Conservation (phyloP, 148 eudicot genomes). For the Salicornia ramosissima region DNA sequence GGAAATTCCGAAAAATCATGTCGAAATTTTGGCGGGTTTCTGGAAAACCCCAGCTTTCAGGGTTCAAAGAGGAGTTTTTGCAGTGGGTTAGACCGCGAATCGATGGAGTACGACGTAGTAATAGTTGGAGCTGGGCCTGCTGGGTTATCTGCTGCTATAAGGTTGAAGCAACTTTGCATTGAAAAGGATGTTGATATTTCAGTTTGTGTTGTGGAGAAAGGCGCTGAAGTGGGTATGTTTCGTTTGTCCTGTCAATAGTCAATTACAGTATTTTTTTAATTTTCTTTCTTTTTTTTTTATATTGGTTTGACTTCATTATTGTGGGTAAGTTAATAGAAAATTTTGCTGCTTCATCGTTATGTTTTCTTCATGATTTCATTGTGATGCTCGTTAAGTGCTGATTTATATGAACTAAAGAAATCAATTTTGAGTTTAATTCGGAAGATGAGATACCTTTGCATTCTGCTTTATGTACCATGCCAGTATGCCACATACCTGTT, state of each 20-base stretch:
- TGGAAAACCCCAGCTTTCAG: conserved; percentile 12
- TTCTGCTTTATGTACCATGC: no score
- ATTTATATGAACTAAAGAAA: no score
- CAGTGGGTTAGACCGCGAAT: conserved; percentile 46
- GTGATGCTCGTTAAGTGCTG: no score
- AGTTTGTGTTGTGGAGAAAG: conserved; percentile 95
- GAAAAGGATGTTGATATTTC: conserved; percentile 69
- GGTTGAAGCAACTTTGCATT: conserved; percentile 65
- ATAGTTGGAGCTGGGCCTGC: conserved; percentile 97
- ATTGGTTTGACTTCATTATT: no score
- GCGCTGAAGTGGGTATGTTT: conserved; percentile 78
- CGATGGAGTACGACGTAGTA: conserved; percentile 73
- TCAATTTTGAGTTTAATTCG: no score
- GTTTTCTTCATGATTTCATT: no score
- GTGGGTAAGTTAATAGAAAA: no score
- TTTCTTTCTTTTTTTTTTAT: background rate
- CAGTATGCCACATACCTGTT: no score
- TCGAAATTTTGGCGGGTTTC: conserved; percentile 26
- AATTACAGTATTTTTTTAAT: no score
- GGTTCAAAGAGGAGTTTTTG: conserved; percentile 37
- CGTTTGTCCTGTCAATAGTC: no score
- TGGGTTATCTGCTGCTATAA: conserved; percentile 87
- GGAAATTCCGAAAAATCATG: background rate
- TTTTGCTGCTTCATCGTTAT: no score
- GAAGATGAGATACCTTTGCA: no score